Evolutionary conservation across 1,284 basidiomycete genomes (phyloP), one percentile per base, ranked within the genome.

Genomic region (Microbotryomycetes sp.): DNA sequence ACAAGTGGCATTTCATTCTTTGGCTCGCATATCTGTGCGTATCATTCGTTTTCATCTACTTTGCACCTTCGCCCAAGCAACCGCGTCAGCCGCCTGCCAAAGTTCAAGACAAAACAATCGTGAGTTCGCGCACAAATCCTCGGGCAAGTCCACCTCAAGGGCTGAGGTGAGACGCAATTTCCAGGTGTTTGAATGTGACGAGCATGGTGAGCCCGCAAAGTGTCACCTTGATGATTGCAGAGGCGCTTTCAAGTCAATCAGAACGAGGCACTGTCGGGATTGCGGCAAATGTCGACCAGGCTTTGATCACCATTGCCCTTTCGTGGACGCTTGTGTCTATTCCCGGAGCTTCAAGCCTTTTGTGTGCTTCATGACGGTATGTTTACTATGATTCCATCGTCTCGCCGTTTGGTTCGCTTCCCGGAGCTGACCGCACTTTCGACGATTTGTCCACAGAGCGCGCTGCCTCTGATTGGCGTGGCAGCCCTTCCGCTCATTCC

Each of bases 271-370:
- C 49, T 68, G 66, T 28, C 49, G 49, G 1, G 66, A 68, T 16
- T 68, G 64, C 46, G 59, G 52, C 4, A 46, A 23, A 0, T 68
- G 66, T 16, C 49, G 56, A 46, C 31, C 51, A 0, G 25, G 52
- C 0, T 66, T 66, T 53, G 64, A 66, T 29, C 66, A 66, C 48
- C 61, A 66, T 29, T 68, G 66, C 58, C 42, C 55, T 1, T 68
- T 68, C 50, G 59, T 66, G 57, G 60, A 60, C 23, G 28, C 42
- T 6, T 66, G 64, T 54, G 32, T 68, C 19, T 23, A 45, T 30
- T 30, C 42, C 6, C 7, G 26, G 6, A 63, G 61, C 6, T 54
- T 64, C 57, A 64, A 66, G 42, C 58, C 61, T 3, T 68, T 68
- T 46, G 49, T 58, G 25, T 16, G 23, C 19, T 68, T 68, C 45